A percentile compares a stretch with the other conserved stretches of the same genome.
Evolutionary conservation across 345 rosid genomes (phyloP).

Genomic region (Hirschfeldia incana): DNA sequence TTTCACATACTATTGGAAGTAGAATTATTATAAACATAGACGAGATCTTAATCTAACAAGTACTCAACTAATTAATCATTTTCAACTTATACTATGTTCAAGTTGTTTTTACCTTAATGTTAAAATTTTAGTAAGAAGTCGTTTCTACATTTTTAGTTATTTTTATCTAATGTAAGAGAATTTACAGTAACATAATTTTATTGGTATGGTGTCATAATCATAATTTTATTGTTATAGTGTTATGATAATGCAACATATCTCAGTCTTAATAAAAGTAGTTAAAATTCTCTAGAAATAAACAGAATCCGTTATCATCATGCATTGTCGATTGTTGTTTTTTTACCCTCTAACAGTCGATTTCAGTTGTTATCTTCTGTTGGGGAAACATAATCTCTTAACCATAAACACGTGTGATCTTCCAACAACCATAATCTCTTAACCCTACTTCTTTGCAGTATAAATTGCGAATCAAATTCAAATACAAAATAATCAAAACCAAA

Average conservation of each 20-base stretch:
- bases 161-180: background rate
- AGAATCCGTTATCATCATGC: background rate
- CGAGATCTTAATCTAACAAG: background rate
- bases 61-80: background rate
- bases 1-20: background rate
- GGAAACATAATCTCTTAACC: background rate
- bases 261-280: background rate
- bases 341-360: background rate
- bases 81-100: background rate
- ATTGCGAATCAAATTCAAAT: background rate
- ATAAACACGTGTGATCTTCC: constrained; percentile 17
- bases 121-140: too few relatives aligned
- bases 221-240: background rate
- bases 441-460: constrained; percentile 13
- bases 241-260: background rate
- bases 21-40: background rate
- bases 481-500: background rate
- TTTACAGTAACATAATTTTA: background rate
- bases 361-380: background rate
- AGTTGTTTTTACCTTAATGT: background rate
- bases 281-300: background rate
- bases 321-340: background rate
- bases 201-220: background rate
- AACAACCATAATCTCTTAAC: constrained; percentile 18
- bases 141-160: background rate